These are phyloP conservation scores for Calonectria ilicicola DNA, from an alignment of 2,329 filamentous ascomycete species.

Conservation along the genomic window DNA sequence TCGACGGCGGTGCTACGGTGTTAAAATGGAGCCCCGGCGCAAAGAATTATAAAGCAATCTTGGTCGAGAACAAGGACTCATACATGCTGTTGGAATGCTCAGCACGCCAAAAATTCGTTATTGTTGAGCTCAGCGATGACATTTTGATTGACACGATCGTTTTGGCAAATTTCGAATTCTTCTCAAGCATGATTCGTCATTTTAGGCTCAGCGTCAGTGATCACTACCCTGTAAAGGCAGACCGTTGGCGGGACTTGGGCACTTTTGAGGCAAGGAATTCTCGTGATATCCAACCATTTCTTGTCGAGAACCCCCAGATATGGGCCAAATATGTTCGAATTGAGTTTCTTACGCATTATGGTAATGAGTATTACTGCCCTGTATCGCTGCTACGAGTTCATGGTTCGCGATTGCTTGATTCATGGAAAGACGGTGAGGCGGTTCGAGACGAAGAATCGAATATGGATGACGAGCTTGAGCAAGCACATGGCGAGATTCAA, in stretches of 20 bases:
- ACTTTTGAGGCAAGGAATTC: conserved; percentile 93
- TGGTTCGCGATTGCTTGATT: conserved; percentile 96
- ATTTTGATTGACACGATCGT: conserved; percentile 93
- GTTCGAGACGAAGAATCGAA: conserved; percentile 72
- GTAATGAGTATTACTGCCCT: conserved; percentile 96
- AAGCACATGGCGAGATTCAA: conserved; percentile 18
- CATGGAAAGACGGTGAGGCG: conserved; percentile 85
- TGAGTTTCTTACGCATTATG: conserved; percentile 93
- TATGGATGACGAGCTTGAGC: conserved; percentile 31
- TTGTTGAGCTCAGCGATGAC: conserved; percentile 91
- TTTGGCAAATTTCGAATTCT: conserved; percentile 99
- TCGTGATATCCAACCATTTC: conserved; percentile 92
- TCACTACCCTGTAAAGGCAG: conserved; percentile 90
- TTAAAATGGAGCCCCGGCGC: conserved; percentile 89
- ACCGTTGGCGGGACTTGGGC: conserved; percentile 91
- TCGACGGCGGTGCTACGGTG: conserved; percentile 94
- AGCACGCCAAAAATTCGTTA: conserved; percentile 89
- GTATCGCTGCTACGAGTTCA: conserved; percentile 91
- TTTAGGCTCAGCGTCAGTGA: conserved; percentile 95
- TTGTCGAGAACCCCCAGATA: conserved; percentile 93
- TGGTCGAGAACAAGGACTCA: conserved; percentile 97
- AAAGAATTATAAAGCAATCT: conserved; percentile 87
- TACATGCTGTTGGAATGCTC: conserved; percentile 97
- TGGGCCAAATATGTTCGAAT: conserved; percentile 95
- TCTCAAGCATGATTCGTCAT: conserved; percentile 93